Conservation (phyloP, 805 yeast species). For the Nakazawaea populi region DNA sequence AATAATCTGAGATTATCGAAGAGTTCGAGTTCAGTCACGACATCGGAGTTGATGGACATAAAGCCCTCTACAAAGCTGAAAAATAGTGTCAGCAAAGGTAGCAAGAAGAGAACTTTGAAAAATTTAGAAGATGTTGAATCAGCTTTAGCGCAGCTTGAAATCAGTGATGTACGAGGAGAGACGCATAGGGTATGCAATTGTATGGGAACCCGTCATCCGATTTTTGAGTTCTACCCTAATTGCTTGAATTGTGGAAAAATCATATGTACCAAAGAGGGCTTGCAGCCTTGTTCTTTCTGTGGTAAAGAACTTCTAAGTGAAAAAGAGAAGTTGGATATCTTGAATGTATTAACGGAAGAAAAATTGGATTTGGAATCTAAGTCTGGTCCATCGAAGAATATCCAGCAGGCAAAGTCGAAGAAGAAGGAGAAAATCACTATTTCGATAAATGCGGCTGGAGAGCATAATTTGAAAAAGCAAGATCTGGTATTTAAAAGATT, state of each 20-base stretch:
- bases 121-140: constrained; percentile 44
- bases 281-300: constrained; percentile 86
- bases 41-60: constrained; percentile 39
- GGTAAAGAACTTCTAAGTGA: constrained; percentile 57
- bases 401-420: constrained; percentile 17
- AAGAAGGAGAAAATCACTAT: constrained; percentile 47
- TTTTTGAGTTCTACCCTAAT: constrained; percentile 87
- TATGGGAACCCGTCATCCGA: constrained; percentile 82
- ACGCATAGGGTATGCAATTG: constrained; percentile 53
- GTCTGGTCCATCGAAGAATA: constrained; percentile 16
- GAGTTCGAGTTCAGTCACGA: constrained; percentile 28
- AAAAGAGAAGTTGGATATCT: constrained; percentile 57
- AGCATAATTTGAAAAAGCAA: constrained; percentile 62
- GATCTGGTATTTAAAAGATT: constrained; percentile 51
- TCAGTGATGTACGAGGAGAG: constrained; percentile 13
- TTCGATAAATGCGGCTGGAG: constrained; percentile 53
- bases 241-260: constrained; percentile 93
- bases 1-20: constrained; percentile 10
- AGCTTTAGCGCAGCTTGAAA: constrained; percentile 39
- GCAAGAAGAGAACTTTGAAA: constrained; percentile 44
- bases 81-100: constrained; percentile 24
- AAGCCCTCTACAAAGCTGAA: constrained; percentile 27
- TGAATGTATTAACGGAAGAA: constrained; percentile 47
- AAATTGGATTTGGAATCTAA: constrained; percentile 35
- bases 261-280: constrained; percentile 84